These are phyloP conservation scores for Mycena latifolia DNA, from an alignment of 768 basidiomycete genomes.

Conservation along the genomic window DNA sequence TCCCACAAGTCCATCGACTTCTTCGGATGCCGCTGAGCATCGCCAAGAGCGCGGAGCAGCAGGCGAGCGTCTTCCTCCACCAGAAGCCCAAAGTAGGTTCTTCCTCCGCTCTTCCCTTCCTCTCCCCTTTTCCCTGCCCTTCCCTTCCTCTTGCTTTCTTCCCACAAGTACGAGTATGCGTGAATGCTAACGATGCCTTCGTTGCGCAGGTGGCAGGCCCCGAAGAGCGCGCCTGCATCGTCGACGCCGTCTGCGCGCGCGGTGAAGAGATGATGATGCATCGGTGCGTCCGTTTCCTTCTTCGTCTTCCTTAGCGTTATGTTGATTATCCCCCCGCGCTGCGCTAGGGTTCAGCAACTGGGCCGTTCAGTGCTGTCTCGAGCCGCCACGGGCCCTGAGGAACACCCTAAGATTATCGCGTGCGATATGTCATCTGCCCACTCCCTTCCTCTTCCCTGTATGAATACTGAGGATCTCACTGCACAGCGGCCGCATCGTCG, in stretches of 20 bases:
- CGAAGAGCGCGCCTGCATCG: constrained; percentile 85
- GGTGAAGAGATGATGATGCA: constrained; percentile 96
- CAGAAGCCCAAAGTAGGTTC: constrained; percentile 77
- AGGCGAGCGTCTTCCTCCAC: constrained; percentile 91
- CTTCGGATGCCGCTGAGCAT: too few species aligned
- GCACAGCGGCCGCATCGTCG: constrained; percentile 82
- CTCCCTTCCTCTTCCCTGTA: not conserved
- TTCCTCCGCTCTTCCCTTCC: not conserved
- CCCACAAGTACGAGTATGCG: too few species aligned
- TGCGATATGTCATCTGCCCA: constrained; percentile 81
- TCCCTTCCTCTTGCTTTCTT: too few species aligned
- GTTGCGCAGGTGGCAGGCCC: constrained; percentile 70
- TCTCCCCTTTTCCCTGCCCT: too few species aligned
- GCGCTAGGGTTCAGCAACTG: constrained; percentile 96
- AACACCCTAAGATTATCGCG: constrained; percentile 83
- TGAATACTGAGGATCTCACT: constrained; percentile 1
- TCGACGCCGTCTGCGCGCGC: constrained; percentile 86
- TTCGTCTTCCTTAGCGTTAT: too few species aligned
- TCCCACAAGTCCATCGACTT: too few species aligned
- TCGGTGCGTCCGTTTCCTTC: too few species aligned
- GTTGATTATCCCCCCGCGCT: too few species aligned
- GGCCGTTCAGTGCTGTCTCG: constrained; percentile 90
- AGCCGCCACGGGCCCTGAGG: constrained; percentile 82
- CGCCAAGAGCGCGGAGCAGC: constrained; percentile 91
- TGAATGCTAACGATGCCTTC: not conserved